Evolutionary conservation across 768 basidiomycete genomes (phyloP).

Genomic region (Hortiboletus campestris): DNA sequence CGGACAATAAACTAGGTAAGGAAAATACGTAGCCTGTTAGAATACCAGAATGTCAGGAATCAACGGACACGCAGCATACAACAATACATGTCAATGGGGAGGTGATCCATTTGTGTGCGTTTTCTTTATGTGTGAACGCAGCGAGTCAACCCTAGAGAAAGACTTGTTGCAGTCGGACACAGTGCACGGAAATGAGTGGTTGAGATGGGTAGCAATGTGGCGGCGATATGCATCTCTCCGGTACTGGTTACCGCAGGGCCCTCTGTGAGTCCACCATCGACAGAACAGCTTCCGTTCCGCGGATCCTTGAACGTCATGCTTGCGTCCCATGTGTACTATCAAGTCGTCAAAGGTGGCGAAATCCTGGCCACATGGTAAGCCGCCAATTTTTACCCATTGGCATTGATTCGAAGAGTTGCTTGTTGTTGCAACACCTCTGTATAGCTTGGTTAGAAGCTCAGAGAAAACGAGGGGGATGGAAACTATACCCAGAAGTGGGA

Average conservation of each 20-base stretch:
- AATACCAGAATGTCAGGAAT: too few relatives aligned
- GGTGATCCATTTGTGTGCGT: neutral
- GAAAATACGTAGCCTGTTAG: too few relatives aligned
- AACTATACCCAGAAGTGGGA: neutral
- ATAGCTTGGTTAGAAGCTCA: neutral
- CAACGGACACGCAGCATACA: too few relatives aligned
- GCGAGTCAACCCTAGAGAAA: neutral
- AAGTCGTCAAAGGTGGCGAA: neutral
- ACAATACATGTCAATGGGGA: too few relatives aligned
- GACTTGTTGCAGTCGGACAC: neutral
- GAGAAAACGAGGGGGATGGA: neutral
- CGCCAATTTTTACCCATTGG: neutral
- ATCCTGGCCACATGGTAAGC: neutral
- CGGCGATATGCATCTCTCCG: constrained; percentile 1
- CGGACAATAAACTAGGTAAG: too few relatives aligned
- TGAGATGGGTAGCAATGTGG: neutral
- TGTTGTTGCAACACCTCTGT: neutral
- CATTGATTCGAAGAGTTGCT: neutral
- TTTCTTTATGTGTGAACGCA: neutral
- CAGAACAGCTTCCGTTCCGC: neutral
- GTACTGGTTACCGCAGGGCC: neutral
- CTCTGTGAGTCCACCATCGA: neutral
- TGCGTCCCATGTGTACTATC: neutral
- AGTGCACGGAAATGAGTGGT: neutral
- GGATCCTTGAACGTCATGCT: neutral